Base-by-base conservation (phyloP, 2,329 filamentous ascomycete species). In the Cadophora sp. region DNA sequence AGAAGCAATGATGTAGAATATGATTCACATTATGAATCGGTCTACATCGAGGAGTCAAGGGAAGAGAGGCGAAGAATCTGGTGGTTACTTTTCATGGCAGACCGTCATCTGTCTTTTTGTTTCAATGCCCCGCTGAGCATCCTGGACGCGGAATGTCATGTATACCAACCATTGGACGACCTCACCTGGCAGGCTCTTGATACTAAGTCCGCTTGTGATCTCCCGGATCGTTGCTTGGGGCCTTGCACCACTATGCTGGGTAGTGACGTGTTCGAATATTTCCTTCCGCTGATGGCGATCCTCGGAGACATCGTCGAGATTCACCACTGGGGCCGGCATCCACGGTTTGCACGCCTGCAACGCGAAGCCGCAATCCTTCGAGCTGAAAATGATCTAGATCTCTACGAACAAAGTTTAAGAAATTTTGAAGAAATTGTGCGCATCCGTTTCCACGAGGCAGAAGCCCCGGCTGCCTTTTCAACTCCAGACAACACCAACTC, bases 211-310 rank as follows among this genome's bases (percentile, higher is more conserved):
- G 3, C 48, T 16, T 43, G 39, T 43, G 39, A 43, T 51, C 48
- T 51, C 48, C 48, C 45, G 45, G 48, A 59, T 20, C 61, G 62
- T 16, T 62, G 47, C 47, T 62, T 80, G 3, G 82, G 82, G 0
- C 80, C 82, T 1, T 78, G 80, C 0, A 78, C 74, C 11, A 74
- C 71, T 24, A 77, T 80, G 41, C 79, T 80, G 0, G 82, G 83
- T 0, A 78, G 78, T 4, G 80, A 80, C 0, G 81, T 83, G 45
- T 84, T 84, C 55, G 82, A 84, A 67, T 84, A 81, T 66, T 84
- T 85, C 61, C 73, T 85, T 4, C 83, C 83, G 0, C 75, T 84
- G 1, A 84, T 83, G 80, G 77, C 79, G 0, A 81, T 84, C 7
- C 77, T 84, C 0, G 83, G 83, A 0, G 27, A 30, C 27, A 30